Evolutionary conservation across 768 basidiomycete genomes (phyloP).

Genomic region (Suillus sp.): DNA sequence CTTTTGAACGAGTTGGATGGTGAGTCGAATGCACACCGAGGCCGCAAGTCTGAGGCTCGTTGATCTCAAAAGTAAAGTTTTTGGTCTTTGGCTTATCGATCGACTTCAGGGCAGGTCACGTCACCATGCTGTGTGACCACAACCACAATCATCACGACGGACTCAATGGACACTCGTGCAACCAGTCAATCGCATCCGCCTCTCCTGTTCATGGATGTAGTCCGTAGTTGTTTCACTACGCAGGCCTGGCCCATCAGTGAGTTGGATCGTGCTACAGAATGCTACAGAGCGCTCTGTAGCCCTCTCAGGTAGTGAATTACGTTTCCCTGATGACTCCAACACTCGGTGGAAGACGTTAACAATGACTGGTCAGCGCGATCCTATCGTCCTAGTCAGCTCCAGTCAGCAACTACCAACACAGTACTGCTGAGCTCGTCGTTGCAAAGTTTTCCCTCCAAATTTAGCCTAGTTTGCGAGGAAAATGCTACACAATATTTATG

Average conservation of each 20-base stretch:
- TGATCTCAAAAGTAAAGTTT: conserved; percentile 21
- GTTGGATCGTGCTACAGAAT: no score
- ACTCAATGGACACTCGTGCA: not conserved
- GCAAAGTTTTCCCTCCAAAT: not conserved
- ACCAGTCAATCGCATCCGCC: not conserved
- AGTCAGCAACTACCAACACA: not conserved
- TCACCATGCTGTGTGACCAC: not conserved
- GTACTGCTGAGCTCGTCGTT: not conserved
- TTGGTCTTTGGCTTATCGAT: conserved; percentile 43
- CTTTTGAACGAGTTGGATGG: conserved; percentile 14
- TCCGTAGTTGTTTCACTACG: no score
- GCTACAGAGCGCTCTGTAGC: no score
- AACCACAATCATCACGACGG: not conserved
- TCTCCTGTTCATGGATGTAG: not conserved
- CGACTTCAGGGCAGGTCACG: conserved; percentile 44
- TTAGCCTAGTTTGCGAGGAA: not conserved
- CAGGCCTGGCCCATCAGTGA: no score
- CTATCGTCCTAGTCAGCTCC: not conserved
- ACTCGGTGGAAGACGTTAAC: no score
- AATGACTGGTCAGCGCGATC: no score
- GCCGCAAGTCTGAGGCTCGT: conserved; percentile 23
- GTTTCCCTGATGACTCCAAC: no score
- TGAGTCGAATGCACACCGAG: conserved; percentile 32
- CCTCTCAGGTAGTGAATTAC: no score
- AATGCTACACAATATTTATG: not conserved